Evolutionary conservation across 805 yeast species (phyloP), one percentile per base, ranked within the genome.

Genomic region (Myxozyma vanderwaltii): DNA sequence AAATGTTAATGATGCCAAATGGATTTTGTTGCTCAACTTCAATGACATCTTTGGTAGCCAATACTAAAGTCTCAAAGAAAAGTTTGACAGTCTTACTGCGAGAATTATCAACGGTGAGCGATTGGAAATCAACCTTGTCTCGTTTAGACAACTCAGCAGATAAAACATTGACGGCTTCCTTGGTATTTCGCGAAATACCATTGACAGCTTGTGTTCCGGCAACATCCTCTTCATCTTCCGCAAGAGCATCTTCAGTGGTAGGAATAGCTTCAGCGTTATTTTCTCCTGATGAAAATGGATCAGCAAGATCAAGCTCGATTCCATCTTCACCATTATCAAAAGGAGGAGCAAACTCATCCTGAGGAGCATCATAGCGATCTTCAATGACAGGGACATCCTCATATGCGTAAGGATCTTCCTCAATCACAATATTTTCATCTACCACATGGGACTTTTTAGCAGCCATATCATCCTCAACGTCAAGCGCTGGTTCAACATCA

Each of bases 51-150:
- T 83, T 78, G 4, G 94, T 86, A 1, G 95, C 95, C 58, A 91
- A 77, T 2, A 90, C 92, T 66, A 91, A 77, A 70, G 91, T 71
- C 70, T 91, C 96, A 68, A 90, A 91, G 73, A 91, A 91, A 54
- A 88, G 79, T 67, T 83, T 80, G 1, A 89, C 83, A 21, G 90
- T 89, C 66, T 86, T 85, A 12, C 64, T 78, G 76, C 68, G 80
- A 79, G 59, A 76, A 76, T 61, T 1, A 31, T 47, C 31, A 19
- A n/a, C 54, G 31, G 58, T 51, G 31, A 56, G 49, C 21, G 49
- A n/a, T 68, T 4, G 77, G 74, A 12, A 75, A 0, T 75, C 69
- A 4, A 61, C 59, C 2, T 61, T 59, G 3, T 68, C 64, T 10
- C 54, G 63, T 10, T 60, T 58, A 1, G 63, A 64, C 54, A 79